phyloP scores from a whole-genome alignment of 1,139 yeast species.

The Zhuliangozyma parablackwelliae region DNA sequence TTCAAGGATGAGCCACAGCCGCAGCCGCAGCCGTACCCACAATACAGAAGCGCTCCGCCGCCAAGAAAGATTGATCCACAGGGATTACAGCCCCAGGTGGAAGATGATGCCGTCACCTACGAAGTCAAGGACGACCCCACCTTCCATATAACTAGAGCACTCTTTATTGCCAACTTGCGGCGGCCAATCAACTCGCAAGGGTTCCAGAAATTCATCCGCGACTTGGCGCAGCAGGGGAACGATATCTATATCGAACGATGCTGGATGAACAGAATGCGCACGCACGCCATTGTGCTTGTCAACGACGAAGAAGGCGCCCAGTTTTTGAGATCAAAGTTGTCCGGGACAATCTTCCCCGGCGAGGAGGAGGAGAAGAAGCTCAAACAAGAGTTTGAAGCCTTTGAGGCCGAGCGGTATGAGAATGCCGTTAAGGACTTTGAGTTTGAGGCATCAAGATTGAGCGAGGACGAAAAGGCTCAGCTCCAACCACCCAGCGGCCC shows the following conservation, averaged over 20 bases:
- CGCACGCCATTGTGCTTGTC: conserved; percentile 41
- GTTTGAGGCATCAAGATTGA: conserved; percentile 8
- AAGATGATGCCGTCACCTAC: conserved; percentile 30
- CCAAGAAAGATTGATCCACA: conserved; percentile 20
- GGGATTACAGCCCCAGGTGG: conserved; percentile 20
- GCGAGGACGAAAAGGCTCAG: conserved; percentile 8
- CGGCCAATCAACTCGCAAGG: conserved; percentile 33
- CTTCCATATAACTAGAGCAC: conserved; percentile 38
- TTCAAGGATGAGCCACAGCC: conserved; percentile 11
- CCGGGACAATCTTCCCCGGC: conserved; percentile 30
- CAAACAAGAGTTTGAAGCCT: conserved; percentile 17
- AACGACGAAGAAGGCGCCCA: conserved; percentile 37
- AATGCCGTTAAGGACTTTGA: conserved; percentile 17
- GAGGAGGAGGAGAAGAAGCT: conserved; percentile 21
- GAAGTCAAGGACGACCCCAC: conserved; percentile 24
- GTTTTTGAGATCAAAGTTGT: conserved; percentile 26
- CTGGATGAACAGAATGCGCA: conserved; percentile 38
- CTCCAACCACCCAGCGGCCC: conserved; percentile 16
- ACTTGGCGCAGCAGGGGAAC: conserved; percentile 21
- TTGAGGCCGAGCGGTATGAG: conserved; percentile 20
- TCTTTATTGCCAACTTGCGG: conserved; percentile 40
- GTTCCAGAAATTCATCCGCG: conserved; percentile 32
- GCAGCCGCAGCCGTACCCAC: conserved; percentile 12
- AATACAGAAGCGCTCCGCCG: conserved; percentile 6
- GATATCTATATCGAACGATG: conserved; percentile 33